Evolutionary conservation across 2,329 filamentous ascomycete genomes (phyloP), one percentile per base, ranked within the genome.

Genomic region (Colletotrichum simmondsii): DNA sequence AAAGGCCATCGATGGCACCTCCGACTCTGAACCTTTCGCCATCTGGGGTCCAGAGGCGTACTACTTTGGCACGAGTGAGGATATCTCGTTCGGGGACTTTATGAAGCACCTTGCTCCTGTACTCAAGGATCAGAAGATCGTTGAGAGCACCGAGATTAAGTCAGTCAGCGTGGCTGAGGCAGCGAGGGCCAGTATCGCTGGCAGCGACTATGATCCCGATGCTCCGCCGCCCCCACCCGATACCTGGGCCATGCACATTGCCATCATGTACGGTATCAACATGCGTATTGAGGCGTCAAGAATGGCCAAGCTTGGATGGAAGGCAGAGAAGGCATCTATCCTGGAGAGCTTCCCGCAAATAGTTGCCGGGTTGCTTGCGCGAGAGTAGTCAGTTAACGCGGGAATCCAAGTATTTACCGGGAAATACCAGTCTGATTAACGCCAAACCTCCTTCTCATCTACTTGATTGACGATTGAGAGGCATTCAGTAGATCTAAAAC

Each of bases 251-350:
- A 69, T 65, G 66, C 66, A 69, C 14, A 69, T 69, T 28, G 66
- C 66, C 66, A 69, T 69, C 52, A 69, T 69, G 59, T 69, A 69
- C 60, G 66, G 66, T 8, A 69, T 69, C 59, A 69, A 69, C 66
- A 69, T 69, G 66, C 66, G 66, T n/a, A 28, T 69, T 14, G 19
- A 53, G 5, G 24, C 66, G 16, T 64, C 66, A 22, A 57, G 66
- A 37, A 69, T 70, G 68, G 12, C 22, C 16, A 60, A 42, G 42
- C 54, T 70, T 1, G 68, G 62, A 19, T 70, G 68, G 68, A 70
- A 66, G 19, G 54, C 62, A 1, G 68, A 70, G 30, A 59, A 26
- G 61, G 68, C 61, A 11, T 37, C n/a, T 19, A 32, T 70, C 14
- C 6, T 66, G 11, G 54, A 70, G 4, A 66, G 53, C 12, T 60